These are phyloP conservation scores for Cladosporium sp. DNA, from an alignment of 2,329 filamentous ascomycete genomes.

Conservation along the genomic window DNA sequence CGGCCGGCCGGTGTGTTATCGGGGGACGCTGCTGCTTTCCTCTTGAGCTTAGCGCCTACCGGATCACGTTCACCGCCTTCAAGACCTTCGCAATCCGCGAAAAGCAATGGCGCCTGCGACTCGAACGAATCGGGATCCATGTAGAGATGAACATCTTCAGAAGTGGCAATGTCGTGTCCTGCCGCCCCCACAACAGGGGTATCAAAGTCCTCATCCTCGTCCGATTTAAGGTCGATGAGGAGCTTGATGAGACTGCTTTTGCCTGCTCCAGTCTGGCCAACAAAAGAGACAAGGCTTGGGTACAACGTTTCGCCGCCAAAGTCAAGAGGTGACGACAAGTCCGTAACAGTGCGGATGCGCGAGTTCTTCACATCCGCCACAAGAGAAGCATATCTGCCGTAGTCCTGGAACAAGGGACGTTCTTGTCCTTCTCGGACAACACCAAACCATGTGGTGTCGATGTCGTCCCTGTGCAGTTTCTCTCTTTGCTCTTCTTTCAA, in stretches of 20 bases:
- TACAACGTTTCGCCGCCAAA: conserved; percentile 20
- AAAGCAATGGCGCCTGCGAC: conserved; percentile 37
- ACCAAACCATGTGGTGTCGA: conserved; percentile 38
- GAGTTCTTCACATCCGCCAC: conserved; percentile 34
- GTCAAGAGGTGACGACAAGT: neutral
- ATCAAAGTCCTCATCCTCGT: conserved; percentile 14
- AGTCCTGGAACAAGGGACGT: conserved; percentile 36
- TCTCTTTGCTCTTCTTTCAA: conserved; percentile 16
- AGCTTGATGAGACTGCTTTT: conserved; percentile 50
- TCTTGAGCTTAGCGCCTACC: conserved; percentile 21
- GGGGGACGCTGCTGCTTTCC: conserved; percentile 1
- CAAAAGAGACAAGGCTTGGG: conserved; percentile 32
- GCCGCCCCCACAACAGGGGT: conserved; percentile 17
- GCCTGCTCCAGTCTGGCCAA: conserved; percentile 38
- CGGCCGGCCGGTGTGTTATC: neutral
- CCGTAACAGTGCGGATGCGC: neutral
- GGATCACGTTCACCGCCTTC: conserved; percentile 45
- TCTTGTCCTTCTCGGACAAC: conserved; percentile 28
- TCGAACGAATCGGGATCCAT: conserved; percentile 38
- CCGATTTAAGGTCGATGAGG: conserved; percentile 40
- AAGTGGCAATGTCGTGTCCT: conserved; percentile 36
- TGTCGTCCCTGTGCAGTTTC: conserved; percentile 33
- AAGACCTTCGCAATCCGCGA: conserved; percentile 51
- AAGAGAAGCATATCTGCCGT: conserved; percentile 42
- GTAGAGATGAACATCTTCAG: conserved; percentile 48